Evolutionary conservation across 1,139 yeast genomes (phyloP).

Genomic region (Geotrichum candidum): DNA sequence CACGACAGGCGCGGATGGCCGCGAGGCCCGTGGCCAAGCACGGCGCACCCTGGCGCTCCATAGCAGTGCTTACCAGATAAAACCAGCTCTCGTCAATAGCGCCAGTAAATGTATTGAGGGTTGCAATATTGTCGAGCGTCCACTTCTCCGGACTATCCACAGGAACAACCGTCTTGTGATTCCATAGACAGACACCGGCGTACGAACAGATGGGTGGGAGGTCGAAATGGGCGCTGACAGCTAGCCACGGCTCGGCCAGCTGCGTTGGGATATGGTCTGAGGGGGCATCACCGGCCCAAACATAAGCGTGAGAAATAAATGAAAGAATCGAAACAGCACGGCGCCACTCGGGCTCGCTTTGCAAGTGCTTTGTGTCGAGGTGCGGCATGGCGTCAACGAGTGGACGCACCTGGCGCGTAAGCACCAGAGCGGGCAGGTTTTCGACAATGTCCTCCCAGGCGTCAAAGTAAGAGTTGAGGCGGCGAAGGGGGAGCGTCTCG

Average conservation of each 20-base stretch:
- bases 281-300: constrained; percentile 69
- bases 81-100: constrained; percentile 92
- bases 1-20: constrained; percentile 54
- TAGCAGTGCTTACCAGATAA: constrained; percentile 77
- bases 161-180: constrained; percentile 61
- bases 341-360: constrained; percentile 48
- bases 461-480: constrained; percentile 53
- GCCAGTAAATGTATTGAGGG: constrained; percentile 83
- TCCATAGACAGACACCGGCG: constrained; percentile 86
- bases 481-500: constrained; percentile 51
- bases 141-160: constrained; percentile 38
- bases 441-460: constrained; percentile 74
- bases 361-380: constrained; percentile 44
- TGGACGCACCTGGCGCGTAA: constrained; percentile 55
- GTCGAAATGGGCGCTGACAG: constrained; percentile 52
- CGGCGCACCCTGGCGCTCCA: constrained; percentile 75
- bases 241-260: constrained; percentile 64
- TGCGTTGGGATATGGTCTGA: constrained; percentile 60
- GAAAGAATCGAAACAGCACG: constrained; percentile 77
- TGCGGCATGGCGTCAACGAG: constrained; percentile 57
- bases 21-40: constrained; percentile 54
- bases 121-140: constrained; percentile 62
- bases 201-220: constrained; percentile 86
- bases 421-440: constrained; percentile 64
- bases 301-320: constrained; percentile 79